Evolutionary conservation across 2,329 filamentous ascomycete species (phyloP), one percentile per base, ranked within the genome.

Genomic region (Exophiala oligosperma): DNA sequence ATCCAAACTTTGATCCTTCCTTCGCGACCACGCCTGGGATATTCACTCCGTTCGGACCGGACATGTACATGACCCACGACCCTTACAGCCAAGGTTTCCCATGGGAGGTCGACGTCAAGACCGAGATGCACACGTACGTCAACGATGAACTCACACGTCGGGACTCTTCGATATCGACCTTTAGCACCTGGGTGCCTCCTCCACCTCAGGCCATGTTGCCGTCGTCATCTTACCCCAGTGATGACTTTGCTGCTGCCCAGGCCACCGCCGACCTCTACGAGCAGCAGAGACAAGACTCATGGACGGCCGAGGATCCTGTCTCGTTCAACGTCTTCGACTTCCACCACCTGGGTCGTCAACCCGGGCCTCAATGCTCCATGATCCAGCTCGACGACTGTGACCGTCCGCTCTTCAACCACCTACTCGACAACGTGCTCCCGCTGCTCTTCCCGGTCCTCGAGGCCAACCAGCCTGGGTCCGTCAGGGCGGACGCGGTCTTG

Each of bases 81-180:
- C 24, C 55, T 40, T 88, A 74, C 75, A 75, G 78, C 3, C 74
- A 80, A 26, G 67, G 70, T 53, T 72, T 83, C 65, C 91, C 92
- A 0, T 97, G 95, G 72, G 93, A 97, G 75, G 87, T 97, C 61
- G 93, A 97, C 73, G 89, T 97, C 78, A 96, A 93, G 82, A 97
- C 92, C 1, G 93, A 97, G 77, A 84, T 91, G 64, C 91, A 97
- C 67, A 92, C 95, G 80, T 96, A 90, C 74, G 87, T 97, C 74
- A 91, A 97, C 69, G 90, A 97, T 71, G 83, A 96, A 56, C 91
- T 91, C 3, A 89, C 92, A 12, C 81, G 93, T 60, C 82, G 86
- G 65, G 92, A 97, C 75, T 96, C 92, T 11, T 91, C 91, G 32
- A 87, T 92, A 38, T 95, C 92, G 0, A 96, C 92, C 24, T 97